Evolutionary conservation across 2,329 filamentous ascomycete genomes (phyloP).

Genomic region (Rutstroemia sydowiana): DNA sequence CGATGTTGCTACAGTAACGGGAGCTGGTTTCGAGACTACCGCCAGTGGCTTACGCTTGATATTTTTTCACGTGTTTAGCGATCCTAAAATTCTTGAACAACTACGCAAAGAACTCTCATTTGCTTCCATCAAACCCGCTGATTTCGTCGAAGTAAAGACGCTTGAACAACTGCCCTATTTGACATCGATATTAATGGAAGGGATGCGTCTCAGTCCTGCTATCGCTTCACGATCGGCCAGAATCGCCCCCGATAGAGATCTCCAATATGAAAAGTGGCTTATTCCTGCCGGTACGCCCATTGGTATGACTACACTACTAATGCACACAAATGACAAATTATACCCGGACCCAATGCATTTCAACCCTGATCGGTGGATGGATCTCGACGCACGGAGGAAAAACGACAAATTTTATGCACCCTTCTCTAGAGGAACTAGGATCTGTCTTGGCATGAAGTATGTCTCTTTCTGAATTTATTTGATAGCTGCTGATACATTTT

Average conservation of each 20-base stretch:
- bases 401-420: conserved; percentile 33
- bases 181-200: conserved; percentile 28
- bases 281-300: conserved; percentile 31
- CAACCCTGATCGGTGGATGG: conserved; percentile 36
- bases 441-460: conserved; percentile 33
- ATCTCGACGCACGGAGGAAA: conserved; percentile 27
- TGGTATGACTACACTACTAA: conserved; percentile 33
- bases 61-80: conserved; percentile 30
- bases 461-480: not conserved
- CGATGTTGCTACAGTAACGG: conserved; percentile 28
- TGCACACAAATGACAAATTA: conserved; percentile 34
- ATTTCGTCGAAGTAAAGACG: not conserved
- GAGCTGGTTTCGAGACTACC: conserved; percentile 33
- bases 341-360: conserved; percentile 34
- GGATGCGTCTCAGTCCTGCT: conserved; percentile 27
- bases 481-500: not conserved
- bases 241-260: conserved; percentile 21
- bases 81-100: conserved; percentile 23
- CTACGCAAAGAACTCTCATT: conserved; percentile 30
- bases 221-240: conserved; percentile 25
- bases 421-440: conserved; percentile 35
- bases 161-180: conserved; percentile 26
- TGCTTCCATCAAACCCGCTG: conserved; percentile 1
- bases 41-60: conserved; percentile 28
- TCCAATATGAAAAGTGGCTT: conserved; percentile 10